phyloP scores from a whole-genome alignment of 768 basidiomycete genomes.

The Russula sp. region DNA sequence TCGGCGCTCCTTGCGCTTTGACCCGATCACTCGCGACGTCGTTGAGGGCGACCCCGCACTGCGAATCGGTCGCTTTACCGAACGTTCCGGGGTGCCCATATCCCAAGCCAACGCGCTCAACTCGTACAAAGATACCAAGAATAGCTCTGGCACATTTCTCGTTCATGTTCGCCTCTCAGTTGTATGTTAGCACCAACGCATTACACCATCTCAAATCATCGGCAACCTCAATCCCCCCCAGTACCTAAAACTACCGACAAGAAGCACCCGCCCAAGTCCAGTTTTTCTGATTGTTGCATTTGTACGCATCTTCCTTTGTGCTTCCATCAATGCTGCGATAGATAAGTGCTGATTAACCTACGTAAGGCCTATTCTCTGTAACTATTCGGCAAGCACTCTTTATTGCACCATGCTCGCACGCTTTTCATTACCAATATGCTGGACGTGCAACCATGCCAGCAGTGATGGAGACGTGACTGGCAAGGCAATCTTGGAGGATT shows the following conservation, averaged over 20 bases:
- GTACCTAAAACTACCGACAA: conserved; percentile 30
- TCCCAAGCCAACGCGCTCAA: conserved; percentile 64
- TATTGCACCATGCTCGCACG: conserved; percentile 96
- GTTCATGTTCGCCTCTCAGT: conserved; percentile 86
- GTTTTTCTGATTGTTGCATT: conserved; percentile 87
- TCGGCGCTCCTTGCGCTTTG: conserved; percentile 84
- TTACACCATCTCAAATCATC: conserved; percentile 80
- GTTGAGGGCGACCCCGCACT: conserved; percentile 63
- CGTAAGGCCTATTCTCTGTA: conserved; percentile 70
- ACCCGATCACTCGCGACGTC: conserved; percentile 87
- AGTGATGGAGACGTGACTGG: too few relatives aligned
- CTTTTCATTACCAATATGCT: conserved; percentile 94
- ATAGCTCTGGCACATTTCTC: conserved; percentile 88
- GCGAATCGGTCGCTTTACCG: conserved; percentile 93
- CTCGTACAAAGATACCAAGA: conserved; percentile 82
- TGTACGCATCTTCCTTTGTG: conserved; percentile 50
- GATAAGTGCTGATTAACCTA: conserved; percentile 1
- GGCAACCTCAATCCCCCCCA: conserved; percentile 38
- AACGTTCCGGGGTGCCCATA: conserved; percentile 66
- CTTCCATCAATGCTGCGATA: conserved; percentile 3
- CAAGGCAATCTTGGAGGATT: too few relatives aligned
- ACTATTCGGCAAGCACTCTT: conserved; percentile 95
- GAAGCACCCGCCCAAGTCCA: conserved; percentile 36
- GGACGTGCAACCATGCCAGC: too few relatives aligned
- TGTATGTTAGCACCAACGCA: conserved; percentile 55